Conservation (phyloP, 2,329 filamentous ascomycete species). For the Passalora sequoiae region DNA sequence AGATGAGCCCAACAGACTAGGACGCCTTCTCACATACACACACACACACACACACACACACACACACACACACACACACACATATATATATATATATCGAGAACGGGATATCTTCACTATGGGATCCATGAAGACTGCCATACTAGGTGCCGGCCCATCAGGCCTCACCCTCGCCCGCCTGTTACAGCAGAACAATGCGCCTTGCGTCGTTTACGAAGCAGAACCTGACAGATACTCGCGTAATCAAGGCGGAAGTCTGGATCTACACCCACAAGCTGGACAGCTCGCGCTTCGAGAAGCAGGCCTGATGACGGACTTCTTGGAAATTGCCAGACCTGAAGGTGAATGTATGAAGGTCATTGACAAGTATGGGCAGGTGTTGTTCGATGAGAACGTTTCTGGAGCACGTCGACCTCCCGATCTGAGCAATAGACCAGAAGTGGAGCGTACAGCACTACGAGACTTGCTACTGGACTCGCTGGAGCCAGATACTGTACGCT, state of each 20-base stretch:
- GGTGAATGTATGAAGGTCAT: constrained; percentile 24
- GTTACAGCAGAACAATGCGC: constrained; percentile 19
- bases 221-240: constrained; percentile 24
- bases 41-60: no score
- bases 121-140: constrained; percentile 9
- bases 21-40: no score
- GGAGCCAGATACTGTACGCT: constrained; percentile 32
- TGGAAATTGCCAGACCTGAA: no score
- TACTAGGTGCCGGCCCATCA: constrained; percentile 30
- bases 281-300: constrained; percentile 29
- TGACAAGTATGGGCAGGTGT: constrained; percentile 21
- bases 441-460: constrained; percentile 38
- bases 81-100: no score
- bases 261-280: constrained; percentile 29
- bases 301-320: constrained; percentile 30
- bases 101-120: neutral
- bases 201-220: constrained; percentile 24
- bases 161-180: constrained; percentile 28
- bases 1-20: no score
- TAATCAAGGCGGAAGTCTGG: constrained; percentile 28
- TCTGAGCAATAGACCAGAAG: constrained; percentile 37
- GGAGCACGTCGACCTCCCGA: no score
- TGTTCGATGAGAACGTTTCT: constrained; percentile 11
- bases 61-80: no score
- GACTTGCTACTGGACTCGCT: constrained; percentile 36